Evolutionary conservation across 768 basidiomycete genomes (phyloP), one percentile per base, ranked within the genome.

Genomic region (Cyclocybe aegerita): DNA sequence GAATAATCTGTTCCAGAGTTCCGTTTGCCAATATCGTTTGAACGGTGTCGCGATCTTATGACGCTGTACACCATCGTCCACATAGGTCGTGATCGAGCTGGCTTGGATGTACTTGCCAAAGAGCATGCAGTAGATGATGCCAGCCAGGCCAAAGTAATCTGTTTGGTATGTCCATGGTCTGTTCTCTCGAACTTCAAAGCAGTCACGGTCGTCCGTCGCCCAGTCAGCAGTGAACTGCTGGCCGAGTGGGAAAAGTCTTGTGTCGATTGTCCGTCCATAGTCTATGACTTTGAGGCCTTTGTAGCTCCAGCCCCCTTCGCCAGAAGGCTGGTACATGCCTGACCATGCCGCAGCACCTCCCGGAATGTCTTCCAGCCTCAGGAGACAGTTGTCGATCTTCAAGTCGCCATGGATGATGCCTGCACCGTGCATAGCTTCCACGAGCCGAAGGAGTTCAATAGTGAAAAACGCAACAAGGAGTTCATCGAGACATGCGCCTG

Each of bases 331-430:
- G 71, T 98, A 98, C n/a, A 74, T 68, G 43, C 80, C 70, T 1
- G 83, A 79, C 86, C 95, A 93, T 1, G 81, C 76, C 0, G 85
- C 74, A 0, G 78, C 68, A 1, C 85, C 84, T 3, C 85, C 85
- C 1, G 86, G 85, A 4, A 89, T 84, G 45, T 91, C 88, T 55
- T 93, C 88, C 39, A 99, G 78, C 4, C 97, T 85, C 7, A 98
- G 75, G n/a, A 99, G 79, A 65, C 95, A 97, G 70, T 99, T 99
- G 71, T 99, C 97, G 66, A 98, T 97, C 75, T 99, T 99, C 55
- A 99, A 79, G 70, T 99, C 97, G 31, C 97, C 96, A 61, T 99
- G 97, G 58, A 99, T 90, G 72, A 98, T 91, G 9, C 93, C 91
- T 0, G 78, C 72, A 11, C 63, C 49, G 65, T 98, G 97, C 65